Conservation (phyloP, 805 yeast genomes). For the Tetrapisispora fleetii region DNA sequence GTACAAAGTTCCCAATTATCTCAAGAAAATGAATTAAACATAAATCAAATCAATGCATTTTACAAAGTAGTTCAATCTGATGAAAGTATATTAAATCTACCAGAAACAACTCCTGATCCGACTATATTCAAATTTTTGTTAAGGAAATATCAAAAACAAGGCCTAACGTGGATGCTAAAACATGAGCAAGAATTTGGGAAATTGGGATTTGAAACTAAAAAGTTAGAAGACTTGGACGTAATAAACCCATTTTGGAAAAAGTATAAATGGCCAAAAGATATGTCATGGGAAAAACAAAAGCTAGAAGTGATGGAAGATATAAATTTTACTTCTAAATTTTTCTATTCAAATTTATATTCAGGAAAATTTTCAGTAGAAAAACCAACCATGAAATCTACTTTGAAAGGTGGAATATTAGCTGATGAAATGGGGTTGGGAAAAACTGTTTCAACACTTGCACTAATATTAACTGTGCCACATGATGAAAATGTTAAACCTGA, state of each 20-base stretch:
- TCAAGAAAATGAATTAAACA: slow-evolving; percentile 25
- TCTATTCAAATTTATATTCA: slow-evolving; percentile 69
- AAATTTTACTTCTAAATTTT: slow-evolving; percentile 23
- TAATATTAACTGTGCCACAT: slow-evolving; percentile 54
- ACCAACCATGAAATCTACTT: slow-evolving; percentile 52
- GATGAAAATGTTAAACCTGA: slow-evolving; percentile 28
- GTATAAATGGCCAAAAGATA: slow-evolving; percentile 60
- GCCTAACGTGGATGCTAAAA: slow-evolving; percentile 81
- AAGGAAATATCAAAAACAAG: slow-evolving; percentile 75
- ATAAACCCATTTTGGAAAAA: slow-evolving; percentile 80
- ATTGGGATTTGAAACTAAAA: slow-evolving; percentile 6
- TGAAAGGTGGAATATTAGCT: slow-evolving; percentile 81
- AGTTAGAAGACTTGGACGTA: slow-evolving; percentile 24
- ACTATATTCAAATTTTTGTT: slow-evolving; percentile 46
- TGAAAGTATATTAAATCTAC: slow-evolving; percentile 45
- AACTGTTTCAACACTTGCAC: slow-evolving; percentile 72
- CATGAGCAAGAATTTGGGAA: slow-evolving; percentile 53
- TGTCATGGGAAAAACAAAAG: slow-evolving; percentile 29
- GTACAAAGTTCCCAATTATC: slow-evolving; percentile 9
- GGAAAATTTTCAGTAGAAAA: slow-evolving; percentile 66
- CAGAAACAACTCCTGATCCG: slow-evolving; percentile 46
- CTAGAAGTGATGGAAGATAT: slow-evolving; percentile 6
- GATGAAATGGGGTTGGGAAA: slow-evolving; percentile 98
- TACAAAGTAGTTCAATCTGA: slow-evolving; percentile 64
- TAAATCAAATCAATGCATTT: slow-evolving; percentile 59